These are phyloP conservation scores for Pseudogymnoascus pannorum DNA, from an alignment of 2,329 filamentous ascomycete genomes.

Conservation along the genomic window DNA sequence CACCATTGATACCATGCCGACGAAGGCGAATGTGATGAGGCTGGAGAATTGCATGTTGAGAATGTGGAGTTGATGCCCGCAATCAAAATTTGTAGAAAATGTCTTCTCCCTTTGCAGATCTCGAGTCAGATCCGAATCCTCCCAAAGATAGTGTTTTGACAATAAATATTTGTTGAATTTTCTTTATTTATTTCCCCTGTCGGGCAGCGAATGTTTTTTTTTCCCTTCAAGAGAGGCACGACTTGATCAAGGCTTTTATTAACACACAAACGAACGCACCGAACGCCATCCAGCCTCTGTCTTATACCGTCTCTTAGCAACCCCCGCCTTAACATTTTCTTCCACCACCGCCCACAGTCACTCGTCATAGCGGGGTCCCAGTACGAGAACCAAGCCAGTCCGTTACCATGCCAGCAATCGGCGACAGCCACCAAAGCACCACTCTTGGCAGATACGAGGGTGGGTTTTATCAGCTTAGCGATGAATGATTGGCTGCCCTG, in stretches of 20 bases:
- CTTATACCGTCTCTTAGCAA: neutral
- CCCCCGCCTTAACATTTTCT: neutral
- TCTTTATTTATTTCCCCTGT: neutral
- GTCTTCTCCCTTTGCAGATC: neutral
- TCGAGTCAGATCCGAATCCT: neutral
- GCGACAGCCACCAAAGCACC: neutral
- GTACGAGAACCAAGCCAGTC: neutral
- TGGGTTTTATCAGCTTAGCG: neutral
- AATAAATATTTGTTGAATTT: neutral
- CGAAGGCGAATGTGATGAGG: neutral
- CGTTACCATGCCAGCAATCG: conserved; percentile 1
- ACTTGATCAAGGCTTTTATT: neutral
- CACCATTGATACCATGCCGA: neutral
- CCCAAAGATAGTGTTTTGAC: neutral
- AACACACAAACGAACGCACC: neutral
- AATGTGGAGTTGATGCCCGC: neutral
- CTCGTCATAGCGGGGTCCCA: neutral
- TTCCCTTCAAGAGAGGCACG: neutral
- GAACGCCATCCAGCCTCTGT: neutral
- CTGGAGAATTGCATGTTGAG: conserved; percentile 3
- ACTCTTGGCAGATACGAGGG: neutral
- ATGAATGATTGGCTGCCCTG: neutral
- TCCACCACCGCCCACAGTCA: neutral
- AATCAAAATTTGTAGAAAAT: neutral
- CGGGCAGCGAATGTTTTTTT: neutral